These are phyloP conservation scores for Byssochlamys sp. DNA, from an alignment of 2,329 filamentous ascomycete genomes.

Conservation along the genomic window DNA sequence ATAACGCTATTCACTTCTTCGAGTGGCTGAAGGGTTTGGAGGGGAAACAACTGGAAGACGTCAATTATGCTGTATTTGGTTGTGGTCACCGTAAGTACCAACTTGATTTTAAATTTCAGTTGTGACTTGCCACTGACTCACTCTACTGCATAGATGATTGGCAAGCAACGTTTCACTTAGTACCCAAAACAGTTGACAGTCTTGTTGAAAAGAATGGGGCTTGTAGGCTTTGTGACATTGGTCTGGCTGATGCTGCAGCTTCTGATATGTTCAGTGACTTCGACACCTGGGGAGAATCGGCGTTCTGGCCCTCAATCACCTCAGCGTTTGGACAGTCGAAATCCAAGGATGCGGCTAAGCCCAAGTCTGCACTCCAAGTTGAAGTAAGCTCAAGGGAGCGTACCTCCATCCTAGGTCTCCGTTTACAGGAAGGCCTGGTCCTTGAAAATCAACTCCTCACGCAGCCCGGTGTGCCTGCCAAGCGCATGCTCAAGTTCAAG, in stretches of 20 bases:
- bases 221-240: conserved; percentile 40
- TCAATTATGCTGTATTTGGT: conserved; percentile 61
- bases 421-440: conserved; percentile 54
- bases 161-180: conserved; percentile 53
- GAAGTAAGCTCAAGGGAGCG: conserved; percentile 45
- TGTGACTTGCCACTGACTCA: conserved; percentile 6
- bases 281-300: conserved; percentile 56
- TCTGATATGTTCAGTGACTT: conserved; percentile 61
- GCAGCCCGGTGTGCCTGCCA: conserved; percentile 42
- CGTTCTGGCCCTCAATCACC: conserved; percentile 44
- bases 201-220: conserved; percentile 45
- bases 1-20: conserved; percentile 61
- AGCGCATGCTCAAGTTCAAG: conserved; percentile 58
- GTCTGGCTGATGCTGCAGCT: conserved; percentile 50
- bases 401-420: conserved; percentile 51
- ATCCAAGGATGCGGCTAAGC: conserved; percentile 18
- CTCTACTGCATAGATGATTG: conserved; percentile 33
- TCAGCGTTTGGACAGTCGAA: conserved; percentile 24
- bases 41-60: conserved; percentile 44
- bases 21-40: conserved; percentile 53
- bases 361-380: conserved; percentile 32
- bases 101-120: conserved; percentile 3
- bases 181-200: conserved; percentile 55
- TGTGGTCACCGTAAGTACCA: conserved; percentile 45
- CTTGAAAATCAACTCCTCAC: conserved; percentile 46